Evolutionary conservation across 768 basidiomycete genomes (phyloP), one percentile per base, ranked within the genome.

Genomic region (Tulasnella sp.): DNA sequence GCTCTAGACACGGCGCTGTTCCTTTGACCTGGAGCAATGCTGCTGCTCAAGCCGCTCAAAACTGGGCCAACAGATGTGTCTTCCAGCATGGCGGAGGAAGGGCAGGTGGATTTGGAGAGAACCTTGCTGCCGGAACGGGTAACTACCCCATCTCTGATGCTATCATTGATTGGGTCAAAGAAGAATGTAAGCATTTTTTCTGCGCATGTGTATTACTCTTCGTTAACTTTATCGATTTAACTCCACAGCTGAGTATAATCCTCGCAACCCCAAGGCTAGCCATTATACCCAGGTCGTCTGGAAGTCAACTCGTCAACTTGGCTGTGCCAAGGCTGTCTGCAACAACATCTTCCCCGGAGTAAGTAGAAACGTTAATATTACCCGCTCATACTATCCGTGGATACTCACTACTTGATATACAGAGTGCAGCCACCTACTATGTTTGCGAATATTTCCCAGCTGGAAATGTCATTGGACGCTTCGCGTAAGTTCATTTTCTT

Each of bases 201-300:
- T 50, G 35, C 9, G 8, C 19, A 20, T 37, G 27, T 46, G 31
- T 55, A 34, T 29, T 41, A 13, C n/a, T n/a, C 3, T 1, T 16
- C 45, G 10, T 22, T 10, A 8, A n/a, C 32, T n/a, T 29, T 42
- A 37, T 42, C 19, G 45, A 13, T 43, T 5, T 19, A 53, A n/a
- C 20, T 4, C 16, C 42, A n/a, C 57, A 81, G 78, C 70, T 1
- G 56, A 74, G 33, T 83, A 81, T 60, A 57, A 78, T 57, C 65
- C 79, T 31, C 69, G 59, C 58, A 75, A 75, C 62, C 81, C 82
- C 1, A 56, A 63, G 34, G 58, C 72, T 15, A 81, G 79, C 42
- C 83, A 85, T 61, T 85, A 79, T 59, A 84, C 83, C 7, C 81
- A 83, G 62, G 73, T 82, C 4, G 81, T 85, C 6, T 85, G 83